Percentiles rank a stretch among this genome's conserved stretches.
Conservation (phyloP, 768 basidiomycete genomes). For the Mycena albidolilacea region DNA sequence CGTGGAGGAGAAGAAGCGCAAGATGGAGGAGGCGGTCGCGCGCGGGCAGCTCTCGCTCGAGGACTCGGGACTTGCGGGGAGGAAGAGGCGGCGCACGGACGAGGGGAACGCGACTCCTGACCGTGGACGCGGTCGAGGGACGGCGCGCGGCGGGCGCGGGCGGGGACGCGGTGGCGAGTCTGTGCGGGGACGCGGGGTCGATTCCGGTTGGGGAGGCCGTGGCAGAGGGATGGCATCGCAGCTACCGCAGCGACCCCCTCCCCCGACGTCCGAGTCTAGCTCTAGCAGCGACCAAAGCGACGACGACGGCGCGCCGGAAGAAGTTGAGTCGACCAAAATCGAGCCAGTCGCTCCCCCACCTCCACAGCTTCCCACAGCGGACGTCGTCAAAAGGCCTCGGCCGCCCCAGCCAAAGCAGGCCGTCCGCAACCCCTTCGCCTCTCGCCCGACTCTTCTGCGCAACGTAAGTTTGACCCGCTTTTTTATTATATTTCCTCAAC, state of each 20-base stretch:
- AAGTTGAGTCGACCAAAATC: constrained; percentile 70
- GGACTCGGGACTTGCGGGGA: constrained; percentile 55
- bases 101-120: constrained; percentile 33
- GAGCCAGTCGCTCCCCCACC: constrained; percentile 24
- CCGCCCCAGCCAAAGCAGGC: constrained; percentile 60
- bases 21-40: constrained; percentile 82
- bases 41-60: constrained; percentile 79
- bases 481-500: constrained; percentile 22
- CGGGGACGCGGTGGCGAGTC: constrained; percentile 50
- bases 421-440: constrained; percentile 75
- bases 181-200: constrained; percentile 45
- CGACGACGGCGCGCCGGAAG: constrained; percentile 71
- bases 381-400: constrained; percentile 43
- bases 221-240: constrained; percentile 30
- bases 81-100: constrained; percentile 60
- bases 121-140: constrained; percentile 47
- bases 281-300: constrained; percentile 47
- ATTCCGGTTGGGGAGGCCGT: constrained; percentile 48
- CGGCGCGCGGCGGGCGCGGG: constrained; percentile 26
- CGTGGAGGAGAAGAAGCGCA: constrained; percentile 86
- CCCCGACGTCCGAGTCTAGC: constrained; percentile 34
- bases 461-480: constrained; percentile 67
- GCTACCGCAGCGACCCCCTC: constrained; percentile 38
- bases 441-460: constrained; percentile 80
- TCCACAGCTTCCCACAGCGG: constrained; percentile 12